A percentile compares a stretch with the other conserved stretches of the same genome.
Conservation (phyloP, 345 rosid genomes). For the Salix suchowensis region DNA sequence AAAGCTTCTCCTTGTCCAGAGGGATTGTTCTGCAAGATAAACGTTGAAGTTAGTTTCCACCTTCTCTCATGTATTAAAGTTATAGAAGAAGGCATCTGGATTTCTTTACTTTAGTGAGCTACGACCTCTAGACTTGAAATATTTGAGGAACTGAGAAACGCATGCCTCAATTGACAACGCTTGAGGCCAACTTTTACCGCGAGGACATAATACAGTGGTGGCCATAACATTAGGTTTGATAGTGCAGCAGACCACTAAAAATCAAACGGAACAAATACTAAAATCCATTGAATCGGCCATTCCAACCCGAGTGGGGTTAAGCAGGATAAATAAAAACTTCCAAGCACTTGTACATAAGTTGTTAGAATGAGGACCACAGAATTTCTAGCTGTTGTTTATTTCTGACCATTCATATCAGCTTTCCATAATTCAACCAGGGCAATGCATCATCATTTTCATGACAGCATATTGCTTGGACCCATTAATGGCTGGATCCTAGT, state of each 20-base stretch:
- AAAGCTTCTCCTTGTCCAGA: conserved; percentile 19
- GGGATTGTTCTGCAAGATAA: conserved; percentile 21
- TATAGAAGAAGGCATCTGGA: background rate
- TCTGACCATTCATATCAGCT: background rate
- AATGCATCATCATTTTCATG: background rate
- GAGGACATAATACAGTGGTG: background rate
- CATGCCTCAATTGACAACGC: background rate
- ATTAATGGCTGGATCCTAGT: background rate
- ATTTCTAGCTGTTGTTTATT: background rate
- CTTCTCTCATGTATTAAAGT: background rate
- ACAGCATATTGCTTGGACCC: background rate
- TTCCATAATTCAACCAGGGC: background rate
- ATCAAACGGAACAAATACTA: background rate
- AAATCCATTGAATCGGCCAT: background rate
- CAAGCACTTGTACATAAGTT: background rate
- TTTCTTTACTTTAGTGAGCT: background rate
- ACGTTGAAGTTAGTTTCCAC: background rate
- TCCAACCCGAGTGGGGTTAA: background rate
- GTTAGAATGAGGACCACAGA: background rate
- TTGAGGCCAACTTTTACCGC: background rate
- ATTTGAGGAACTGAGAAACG: background rate
- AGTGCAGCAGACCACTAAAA: background rate
- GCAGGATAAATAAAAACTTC: background rate
- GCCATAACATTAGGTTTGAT: background rate
- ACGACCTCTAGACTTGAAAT: background rate